A percentile compares a stretch with the other conserved stretches of the same genome.
Conservation (phyloP, 108 stramenopile species). For the Asterionellopsis glacialis region DNA sequence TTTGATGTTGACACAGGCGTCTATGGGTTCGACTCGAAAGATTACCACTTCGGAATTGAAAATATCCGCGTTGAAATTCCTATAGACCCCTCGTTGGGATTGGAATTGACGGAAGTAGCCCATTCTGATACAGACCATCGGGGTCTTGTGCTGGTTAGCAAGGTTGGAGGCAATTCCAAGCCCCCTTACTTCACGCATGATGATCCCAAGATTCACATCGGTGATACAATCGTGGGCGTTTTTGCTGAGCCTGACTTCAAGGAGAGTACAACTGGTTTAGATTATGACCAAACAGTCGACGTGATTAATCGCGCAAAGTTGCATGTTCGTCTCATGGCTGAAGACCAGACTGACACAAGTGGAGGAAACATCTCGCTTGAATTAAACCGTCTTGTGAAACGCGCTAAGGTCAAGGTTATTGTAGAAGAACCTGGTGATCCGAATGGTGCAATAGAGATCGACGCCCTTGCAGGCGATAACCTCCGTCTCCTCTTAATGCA, state of each 20-base stretch:
- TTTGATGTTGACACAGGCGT: constrained; percentile 26
- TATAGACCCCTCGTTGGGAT: constrained; percentile 13
- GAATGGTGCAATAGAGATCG: not conserved
- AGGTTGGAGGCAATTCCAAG: constrained; percentile 20
- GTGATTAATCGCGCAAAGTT: constrained; percentile 19
- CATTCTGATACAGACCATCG: constrained; percentile 10
- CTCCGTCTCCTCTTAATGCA: constrained; percentile 21
- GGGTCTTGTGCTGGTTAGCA: constrained; percentile 23
- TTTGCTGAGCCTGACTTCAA: constrained; percentile 6
- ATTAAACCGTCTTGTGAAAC: constrained; percentile 23
- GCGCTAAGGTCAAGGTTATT: constrained; percentile 15
- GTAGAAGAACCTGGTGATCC: constrained; percentile 8
- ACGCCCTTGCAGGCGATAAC: constrained; percentile 26
- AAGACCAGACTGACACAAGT: not conserved
- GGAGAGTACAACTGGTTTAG: constrained; percentile 19
- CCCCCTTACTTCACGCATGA: not conserved
- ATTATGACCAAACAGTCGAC: constrained; percentile 22
- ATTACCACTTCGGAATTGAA: constrained; percentile 21
- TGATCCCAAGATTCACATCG: constrained; percentile 14
- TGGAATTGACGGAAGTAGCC: constrained; percentile 28
- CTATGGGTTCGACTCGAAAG: constrained; percentile 22
- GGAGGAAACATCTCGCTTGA: constrained; percentile 10
- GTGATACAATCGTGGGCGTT: constrained; percentile 22
- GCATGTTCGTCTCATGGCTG: constrained; percentile 1
- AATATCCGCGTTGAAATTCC: constrained; percentile 11